Base-by-base conservation (phyloP, 352 stramenopile species). In the Phytopythium delawarense region DNA sequence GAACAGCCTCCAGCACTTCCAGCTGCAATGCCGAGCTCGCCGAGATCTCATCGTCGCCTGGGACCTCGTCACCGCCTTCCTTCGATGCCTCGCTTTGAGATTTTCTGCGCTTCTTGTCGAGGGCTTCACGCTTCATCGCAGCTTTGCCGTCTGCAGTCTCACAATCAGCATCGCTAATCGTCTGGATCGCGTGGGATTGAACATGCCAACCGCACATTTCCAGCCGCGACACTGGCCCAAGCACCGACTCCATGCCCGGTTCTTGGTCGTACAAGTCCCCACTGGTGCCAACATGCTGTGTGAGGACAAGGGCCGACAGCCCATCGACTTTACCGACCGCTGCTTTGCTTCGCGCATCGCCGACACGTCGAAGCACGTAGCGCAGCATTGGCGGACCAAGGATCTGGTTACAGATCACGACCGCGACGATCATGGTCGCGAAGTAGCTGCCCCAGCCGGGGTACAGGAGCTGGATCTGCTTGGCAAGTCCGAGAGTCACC, bases 401-500 rank as follows among this genome's bases (percentile, higher is more conserved):
- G 7, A 90, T 57, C 59, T 90, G 81, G 54, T 90, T 90, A 57
- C 69, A 87, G 55, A 90, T 87, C 30, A 90, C 81, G 16, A 88
- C 78, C 2, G 81, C 75, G 48, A 88, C 78, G 53, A 90, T 88
- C 77, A 88, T 84, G 8, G 81, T 88, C 40, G 81, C 82, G 45
- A 90, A 90, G 63, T 85, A 87, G 57, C 69, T 79, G 7, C 81
- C 81, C 81, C 81, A 90, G 20, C 80, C 80, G 16, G 79, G 79
- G 46, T 89, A 89, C 45, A 87, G 66, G 42, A 89, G 58, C 63
- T 89, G 80, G 58, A 87, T 84, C 67, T 88, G 78, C 67, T 90
- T 90, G 25, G 81, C 81, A 5, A 90, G 72, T 1, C 81, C 81
- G 6, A 90, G 67, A 34, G 81, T 88, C 28, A 90, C 81, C 13